These are phyloP conservation scores for Ophiostoma piceae DNA, from an alignment of 2,329 filamentous ascomycete species.

Conservation along the genomic window DNA sequence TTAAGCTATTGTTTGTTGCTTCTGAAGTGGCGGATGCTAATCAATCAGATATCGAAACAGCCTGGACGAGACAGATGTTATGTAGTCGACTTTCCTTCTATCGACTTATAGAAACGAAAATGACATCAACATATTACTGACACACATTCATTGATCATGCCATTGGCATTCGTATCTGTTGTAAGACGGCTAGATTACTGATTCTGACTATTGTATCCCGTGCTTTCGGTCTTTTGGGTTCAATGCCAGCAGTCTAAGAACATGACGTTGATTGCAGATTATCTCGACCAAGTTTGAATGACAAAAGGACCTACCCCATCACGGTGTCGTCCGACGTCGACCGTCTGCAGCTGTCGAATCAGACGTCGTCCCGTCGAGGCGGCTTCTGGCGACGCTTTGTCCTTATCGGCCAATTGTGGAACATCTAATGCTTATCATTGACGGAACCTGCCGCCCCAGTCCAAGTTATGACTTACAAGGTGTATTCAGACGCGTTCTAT, in stretches of 20 bases:
- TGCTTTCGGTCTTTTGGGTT: too few relatives aligned
- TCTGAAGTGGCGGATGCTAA: neutral
- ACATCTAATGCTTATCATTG: neutral
- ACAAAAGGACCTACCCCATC: neutral
- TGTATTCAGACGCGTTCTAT: neutral
- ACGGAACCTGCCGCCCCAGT: neutral
- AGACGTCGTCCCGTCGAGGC: neutral
- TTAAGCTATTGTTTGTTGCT: neutral
- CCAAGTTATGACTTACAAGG: too few relatives aligned
- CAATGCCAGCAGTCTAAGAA: too few relatives aligned
- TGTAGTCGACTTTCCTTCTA: neutral
- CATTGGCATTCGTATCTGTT: too few relatives aligned
- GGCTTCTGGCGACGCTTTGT: neutral
- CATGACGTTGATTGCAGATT: too few relatives aligned
- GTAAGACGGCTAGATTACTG: too few relatives aligned
- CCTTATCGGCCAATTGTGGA: neutral
- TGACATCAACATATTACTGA: neutral
- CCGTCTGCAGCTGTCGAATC: neutral
- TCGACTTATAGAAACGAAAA: neutral
- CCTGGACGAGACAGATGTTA: neutral
- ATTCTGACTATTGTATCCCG: too few relatives aligned
- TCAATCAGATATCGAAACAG: neutral
- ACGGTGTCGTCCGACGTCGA: neutral
- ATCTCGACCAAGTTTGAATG: neutral
- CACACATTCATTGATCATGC: too few relatives aligned